Percentiles rank a stretch among this genome's conserved stretches.
Evolutionary conservation across 2,329 filamentous ascomycete species (phyloP).

Genomic region (Sclerotinia sclerotiorum): DNA sequence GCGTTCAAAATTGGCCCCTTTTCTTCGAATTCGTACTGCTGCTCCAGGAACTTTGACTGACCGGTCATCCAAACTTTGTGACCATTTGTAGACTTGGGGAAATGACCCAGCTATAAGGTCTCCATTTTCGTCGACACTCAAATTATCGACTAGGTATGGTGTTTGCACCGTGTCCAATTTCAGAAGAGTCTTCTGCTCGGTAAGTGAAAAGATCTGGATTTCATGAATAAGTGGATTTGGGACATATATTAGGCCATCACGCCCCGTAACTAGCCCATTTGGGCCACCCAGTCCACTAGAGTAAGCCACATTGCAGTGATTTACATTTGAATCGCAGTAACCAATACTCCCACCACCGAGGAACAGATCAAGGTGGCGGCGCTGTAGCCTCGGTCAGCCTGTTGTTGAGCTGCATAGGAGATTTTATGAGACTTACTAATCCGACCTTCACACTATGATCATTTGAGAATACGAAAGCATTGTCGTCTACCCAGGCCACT

Average conservation of each 20-base stretch:
- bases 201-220: constrained; percentile 25
- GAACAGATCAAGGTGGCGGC: constrained; percentile 35
- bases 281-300: constrained; percentile 36
- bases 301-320: constrained; percentile 37
- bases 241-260: constrained; percentile 42
- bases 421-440: constrained; percentile 28
- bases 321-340: constrained; percentile 35
- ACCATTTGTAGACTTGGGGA: constrained; percentile 35
- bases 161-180: constrained; percentile 36
- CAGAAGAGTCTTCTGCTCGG: constrained; percentile 24
- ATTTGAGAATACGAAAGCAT: constrained; percentile 43
- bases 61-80: constrained; percentile 33
- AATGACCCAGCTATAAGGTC: constrained; percentile 42
- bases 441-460: constrained; percentile 41
- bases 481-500: constrained; percentile 40
- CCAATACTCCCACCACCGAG: constrained; percentile 39
- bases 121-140: constrained; percentile 42
- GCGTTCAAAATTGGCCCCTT: neutral
- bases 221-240: constrained; percentile 32
- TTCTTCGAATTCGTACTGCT: constrained; percentile 16
- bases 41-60: constrained; percentile 17
- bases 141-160: constrained; percentile 41
- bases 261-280: constrained; percentile 41
- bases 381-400: constrained; percentile 25
- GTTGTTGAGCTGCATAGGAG: neutral